phyloP scores from a whole-genome alignment of 106 monocot genomes.

The Dioscorea zingiberensis region DNA sequence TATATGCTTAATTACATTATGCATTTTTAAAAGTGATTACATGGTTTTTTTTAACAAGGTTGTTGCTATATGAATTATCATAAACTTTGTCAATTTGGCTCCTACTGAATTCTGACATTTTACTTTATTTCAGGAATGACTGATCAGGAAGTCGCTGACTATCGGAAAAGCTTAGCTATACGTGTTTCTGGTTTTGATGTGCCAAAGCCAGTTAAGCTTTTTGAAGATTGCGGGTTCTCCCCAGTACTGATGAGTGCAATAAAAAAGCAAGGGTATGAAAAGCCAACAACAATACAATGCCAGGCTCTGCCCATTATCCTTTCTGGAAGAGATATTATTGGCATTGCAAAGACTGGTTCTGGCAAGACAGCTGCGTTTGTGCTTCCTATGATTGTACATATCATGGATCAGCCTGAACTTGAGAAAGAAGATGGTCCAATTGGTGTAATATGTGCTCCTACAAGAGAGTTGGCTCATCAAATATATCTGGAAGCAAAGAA shows the following conservation, averaged over 20 bases:
- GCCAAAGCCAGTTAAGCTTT: conserved; percentile 74
- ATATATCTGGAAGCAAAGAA: conserved; percentile 93
- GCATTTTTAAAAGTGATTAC: too few species aligned
- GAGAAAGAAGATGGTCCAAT: conserved; percentile 90
- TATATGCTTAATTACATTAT: too few species aligned
- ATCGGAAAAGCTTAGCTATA: conserved; percentile 74
- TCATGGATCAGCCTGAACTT: conserved; percentile 98
- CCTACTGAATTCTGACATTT: not conserved
- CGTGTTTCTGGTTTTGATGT: conserved; percentile 93
- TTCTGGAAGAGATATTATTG: conserved; percentile 95
- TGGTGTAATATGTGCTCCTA: conserved; percentile 93
- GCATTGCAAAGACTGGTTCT: conserved; percentile 99
- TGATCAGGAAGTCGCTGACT: conserved; percentile 83
- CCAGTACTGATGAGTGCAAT: conserved; percentile 61
- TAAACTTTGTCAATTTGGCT: not conserved
- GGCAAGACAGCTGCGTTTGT: conserved; percentile 97
- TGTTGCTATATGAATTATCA: too few species aligned
- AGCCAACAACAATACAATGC: conserved; percentile 92
- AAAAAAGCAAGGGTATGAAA: conserved; percentile 85
- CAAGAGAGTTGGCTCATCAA: conserved; percentile 96
- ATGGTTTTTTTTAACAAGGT: too few species aligned
- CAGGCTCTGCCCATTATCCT: conserved; percentile 88
- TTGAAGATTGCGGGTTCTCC: conserved; percentile 87
- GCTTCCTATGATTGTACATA: conserved; percentile 96
- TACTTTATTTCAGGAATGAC: conserved; percentile 62